Conservation (phyloP, 2,329 filamentous ascomycete species). For the Neobulgaria alba region DNA sequence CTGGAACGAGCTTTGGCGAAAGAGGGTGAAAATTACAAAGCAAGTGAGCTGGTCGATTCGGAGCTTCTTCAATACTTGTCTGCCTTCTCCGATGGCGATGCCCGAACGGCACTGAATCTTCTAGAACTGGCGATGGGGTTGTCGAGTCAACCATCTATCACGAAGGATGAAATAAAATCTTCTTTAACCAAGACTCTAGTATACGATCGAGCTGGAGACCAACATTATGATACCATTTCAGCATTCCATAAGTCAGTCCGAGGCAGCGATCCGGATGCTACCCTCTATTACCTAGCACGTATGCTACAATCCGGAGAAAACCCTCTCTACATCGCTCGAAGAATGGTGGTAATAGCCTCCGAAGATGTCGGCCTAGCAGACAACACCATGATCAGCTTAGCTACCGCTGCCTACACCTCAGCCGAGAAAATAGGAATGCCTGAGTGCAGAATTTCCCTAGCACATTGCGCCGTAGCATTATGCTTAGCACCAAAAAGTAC, state of each 20-base stretch:
- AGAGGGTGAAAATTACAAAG: slow-evolving; percentile 37
- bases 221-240: slow-evolving; percentile 96
- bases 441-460: slow-evolving; percentile 85
- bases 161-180: slow-evolving; percentile 68
- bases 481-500: slow-evolving; percentile 79
- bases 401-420: slow-evolving; percentile 77
- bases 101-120: slow-evolving; percentile 84
- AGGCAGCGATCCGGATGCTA: slow-evolving; percentile 76
- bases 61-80: slow-evolving; percentile 76
- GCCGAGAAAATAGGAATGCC: slow-evolving; percentile 92
- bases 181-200: slow-evolving; percentile 86
- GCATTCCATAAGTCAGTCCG: slow-evolving; percentile 95
- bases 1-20: slow-evolving; percentile 63
- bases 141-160: slow-evolving; percentile 54
- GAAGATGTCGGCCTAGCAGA: slow-evolving; percentile 92
- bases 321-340: slow-evolving; percentile 81
- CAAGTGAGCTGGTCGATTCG: slow-evolving; percentile 58
- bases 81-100: slow-evolving; percentile 84
- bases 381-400: slow-evolving; percentile 71
- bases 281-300: slow-evolving; percentile 87
- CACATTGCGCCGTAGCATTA: slow-evolving; percentile 77
- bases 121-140: slow-evolving; percentile 82
- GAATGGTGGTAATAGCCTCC: slow-evolving; percentile 89
- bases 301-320: slow-evolving; percentile 97
- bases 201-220: slow-evolving; percentile 89